A percentile compares a stretch with the other conserved stretches of the same genome.
These are phyloP conservation scores for Metschnikowia gelsemii DNA, from an alignment of 805 yeast genomes.

Conservation along the genomic window DNA sequence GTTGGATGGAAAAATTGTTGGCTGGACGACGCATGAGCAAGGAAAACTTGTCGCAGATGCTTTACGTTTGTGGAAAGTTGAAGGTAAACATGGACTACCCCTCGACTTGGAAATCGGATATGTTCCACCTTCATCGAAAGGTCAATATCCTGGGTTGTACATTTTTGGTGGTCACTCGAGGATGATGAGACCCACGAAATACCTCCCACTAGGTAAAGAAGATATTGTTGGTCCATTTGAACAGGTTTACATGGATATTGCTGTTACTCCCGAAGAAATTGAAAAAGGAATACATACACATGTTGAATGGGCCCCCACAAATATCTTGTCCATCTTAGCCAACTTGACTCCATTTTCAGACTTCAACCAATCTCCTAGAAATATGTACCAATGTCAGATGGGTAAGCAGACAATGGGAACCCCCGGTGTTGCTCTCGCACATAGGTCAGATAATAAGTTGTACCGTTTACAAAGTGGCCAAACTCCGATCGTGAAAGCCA, in stretches of 20 bases:
- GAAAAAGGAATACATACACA: constrained; percentile 79
- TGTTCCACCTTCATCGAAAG: constrained; percentile 93
- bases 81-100: constrained; percentile 76
- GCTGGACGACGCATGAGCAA: constrained; percentile 91
- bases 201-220: constrained; percentile 76
- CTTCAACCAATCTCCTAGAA: constrained; percentile 98
- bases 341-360: constrained; percentile 97
- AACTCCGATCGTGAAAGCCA: constrained; percentile 95
- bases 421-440: constrained; percentile 92
- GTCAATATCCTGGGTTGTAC: constrained; percentile 96
- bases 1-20: constrained; percentile 86
- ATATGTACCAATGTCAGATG: constrained; percentile 99
- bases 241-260: constrained; percentile 95
- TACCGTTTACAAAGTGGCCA: constrained; percentile 94
- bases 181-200: constrained; percentile 94
- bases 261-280: constrained; percentile 91
- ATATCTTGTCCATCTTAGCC: constrained; percentile 90
- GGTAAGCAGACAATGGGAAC: constrained; percentile 99
- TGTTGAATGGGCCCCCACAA: constrained; percentile 93
- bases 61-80: constrained; percentile 88
- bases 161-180: constrained; percentile 90
- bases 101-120: constrained; percentile 87
- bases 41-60: constrained; percentile 87
- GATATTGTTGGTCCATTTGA: constrained; percentile 97
- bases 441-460: constrained; percentile 91